Conservation (phyloP, 73 alveolate species). For the Tetrahymena malaccensis region DNA sequence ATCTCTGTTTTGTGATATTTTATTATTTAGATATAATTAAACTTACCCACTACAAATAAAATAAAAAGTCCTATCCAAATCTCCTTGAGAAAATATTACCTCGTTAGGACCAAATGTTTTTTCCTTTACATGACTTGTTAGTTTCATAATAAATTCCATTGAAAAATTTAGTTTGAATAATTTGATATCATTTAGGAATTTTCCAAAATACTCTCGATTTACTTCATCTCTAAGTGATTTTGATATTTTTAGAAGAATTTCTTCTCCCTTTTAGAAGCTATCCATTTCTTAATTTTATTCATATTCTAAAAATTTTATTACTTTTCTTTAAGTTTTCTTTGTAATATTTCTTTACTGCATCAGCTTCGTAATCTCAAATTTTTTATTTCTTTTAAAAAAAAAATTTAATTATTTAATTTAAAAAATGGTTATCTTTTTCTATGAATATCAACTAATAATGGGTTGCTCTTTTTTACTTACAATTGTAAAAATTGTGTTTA, state of each 20-base stretch:
- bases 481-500: too few relatives aligned
- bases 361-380: constrained; percentile 10
- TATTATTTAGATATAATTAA: neutral
- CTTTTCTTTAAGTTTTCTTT: neutral
- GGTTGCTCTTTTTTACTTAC: too few relatives aligned
- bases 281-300: neutral
- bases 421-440: too few relatives aligned
- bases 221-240: neutral
- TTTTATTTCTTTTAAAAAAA: constrained; percentile 1
- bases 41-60: neutral
- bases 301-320: constrained; percentile 24
- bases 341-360: constrained; percentile 18
- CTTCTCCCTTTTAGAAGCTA: neutral
- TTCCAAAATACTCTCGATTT: neutral
- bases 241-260: neutral
- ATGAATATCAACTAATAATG: too few relatives aligned
- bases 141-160: neutral
- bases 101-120: neutral
- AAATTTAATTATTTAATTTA: neutral
- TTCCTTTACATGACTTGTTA: neutral
- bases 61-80: neutral
- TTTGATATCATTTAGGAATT: neutral
- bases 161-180: neutral
- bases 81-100: neutral
- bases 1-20: neutral